Evolutionary conservation across 768 basidiomycete species (phyloP).

Genomic region (Boletus rubroflammeus): DNA sequence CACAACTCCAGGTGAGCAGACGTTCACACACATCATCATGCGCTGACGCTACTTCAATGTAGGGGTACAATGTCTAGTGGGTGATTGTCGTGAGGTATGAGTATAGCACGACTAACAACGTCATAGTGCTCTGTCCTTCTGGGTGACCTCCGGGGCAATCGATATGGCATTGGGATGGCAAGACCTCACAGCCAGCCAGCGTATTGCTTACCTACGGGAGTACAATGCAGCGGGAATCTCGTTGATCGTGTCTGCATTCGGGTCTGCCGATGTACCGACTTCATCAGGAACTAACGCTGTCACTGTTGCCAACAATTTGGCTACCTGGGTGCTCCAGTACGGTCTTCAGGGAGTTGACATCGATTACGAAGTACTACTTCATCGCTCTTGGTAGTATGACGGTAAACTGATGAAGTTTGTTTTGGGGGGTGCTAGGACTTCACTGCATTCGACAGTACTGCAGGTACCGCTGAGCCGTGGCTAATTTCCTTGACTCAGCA

Average conservation of each 20-base stretch:
- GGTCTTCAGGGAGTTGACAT: slow-evolving; percentile 50
- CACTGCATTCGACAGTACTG: slow-evolving; percentile 40
- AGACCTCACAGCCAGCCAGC: slow-evolving; percentile 32
- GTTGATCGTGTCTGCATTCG: slow-evolving; percentile 54
- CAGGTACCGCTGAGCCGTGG: slow-evolving; percentile 48
- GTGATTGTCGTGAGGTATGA: background rate
- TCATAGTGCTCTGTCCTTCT: slow-evolving; percentile 39
- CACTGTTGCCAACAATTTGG: slow-evolving; percentile 39
- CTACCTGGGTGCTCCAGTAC: slow-evolving; percentile 43
- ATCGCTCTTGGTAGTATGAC: background rate
- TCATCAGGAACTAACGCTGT: slow-evolving; percentile 37
- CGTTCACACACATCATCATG: background rate
- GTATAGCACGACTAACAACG: background rate
- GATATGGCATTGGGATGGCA: slow-evolving; percentile 47
- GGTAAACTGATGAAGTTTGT: background rate
- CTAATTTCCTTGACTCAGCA: slow-evolving; percentile 30
- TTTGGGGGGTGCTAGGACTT: slow-evolving; percentile 45
- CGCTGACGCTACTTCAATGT: background rate
- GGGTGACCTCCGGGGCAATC: slow-evolving; percentile 36
- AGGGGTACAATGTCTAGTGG: slow-evolving; percentile 37
- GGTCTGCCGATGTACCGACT: slow-evolving; percentile 39
- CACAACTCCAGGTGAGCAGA: slow-evolving; percentile 39
- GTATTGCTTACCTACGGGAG: slow-evolving; percentile 42
- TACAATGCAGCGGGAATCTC: slow-evolving; percentile 56
- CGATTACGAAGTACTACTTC: slow-evolving; percentile 41